Percentiles rank a stretch among this genome's conserved stretches.
These are phyloP conservation scores for Chytriomyces confervae DNA, from an alignment of 192 early-diverging fungal species.

Conservation along the genomic window DNA sequence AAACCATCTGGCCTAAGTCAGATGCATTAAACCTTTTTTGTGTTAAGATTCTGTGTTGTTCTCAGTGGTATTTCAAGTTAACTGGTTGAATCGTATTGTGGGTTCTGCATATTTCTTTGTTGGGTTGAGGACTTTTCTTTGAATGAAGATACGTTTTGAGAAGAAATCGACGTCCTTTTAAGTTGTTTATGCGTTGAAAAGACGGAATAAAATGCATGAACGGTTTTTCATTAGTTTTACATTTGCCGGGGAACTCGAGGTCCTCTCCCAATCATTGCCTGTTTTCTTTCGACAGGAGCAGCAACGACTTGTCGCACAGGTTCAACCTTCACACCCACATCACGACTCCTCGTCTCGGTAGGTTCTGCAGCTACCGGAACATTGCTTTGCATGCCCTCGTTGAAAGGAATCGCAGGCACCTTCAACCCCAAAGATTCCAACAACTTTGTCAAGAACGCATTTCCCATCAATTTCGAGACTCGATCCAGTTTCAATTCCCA, in stretches of 20 bases:
- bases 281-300: slow-evolving; percentile 6
- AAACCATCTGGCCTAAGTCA: no score
- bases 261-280: slow-evolving; percentile 10
- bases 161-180: no score
- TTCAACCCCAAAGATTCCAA: background rate
- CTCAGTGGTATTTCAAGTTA: no score
- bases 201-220: no score
- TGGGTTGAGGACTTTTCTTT: no score
- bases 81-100: no score
- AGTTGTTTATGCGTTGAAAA: no score
- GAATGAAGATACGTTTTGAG: no score
- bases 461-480: background rate
- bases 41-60: no score
- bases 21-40: no score
- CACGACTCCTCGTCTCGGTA: background rate
- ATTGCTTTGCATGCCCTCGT: background rate
- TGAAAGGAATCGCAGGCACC: no score
- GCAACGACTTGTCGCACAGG: background rate
- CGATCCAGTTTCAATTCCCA: background rate
- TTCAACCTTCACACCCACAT: background rate
- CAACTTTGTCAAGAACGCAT: background rate
- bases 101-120: no score
- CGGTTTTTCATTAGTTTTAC: background rate
- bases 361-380: slow-evolving; percentile 12
- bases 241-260: slow-evolving; percentile 4